Percentiles rank a stretch among this genome's conserved stretches.
These are phyloP conservation scores for Neurospora sp. DNA, from an alignment of 495 filamentous ascomycete genomes.

Conservation along the genomic window DNA sequence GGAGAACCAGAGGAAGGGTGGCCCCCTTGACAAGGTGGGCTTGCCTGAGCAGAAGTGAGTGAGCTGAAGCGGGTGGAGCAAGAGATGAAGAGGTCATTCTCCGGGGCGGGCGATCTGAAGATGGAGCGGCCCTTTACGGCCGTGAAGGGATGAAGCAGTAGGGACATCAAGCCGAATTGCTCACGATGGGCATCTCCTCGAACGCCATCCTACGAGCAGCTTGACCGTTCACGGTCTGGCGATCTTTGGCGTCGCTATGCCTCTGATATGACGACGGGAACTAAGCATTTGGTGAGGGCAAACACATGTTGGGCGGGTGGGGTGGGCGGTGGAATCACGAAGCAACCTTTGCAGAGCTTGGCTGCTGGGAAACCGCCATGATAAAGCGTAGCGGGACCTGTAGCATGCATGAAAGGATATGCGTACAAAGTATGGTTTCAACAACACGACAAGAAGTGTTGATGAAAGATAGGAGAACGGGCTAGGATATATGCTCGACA, in stretches of 20 bases:
- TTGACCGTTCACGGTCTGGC: neutral
- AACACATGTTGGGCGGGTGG: neutral
- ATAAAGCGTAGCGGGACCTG: neutral
- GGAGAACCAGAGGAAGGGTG: constrained; percentile 38
- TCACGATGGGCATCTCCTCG: neutral
- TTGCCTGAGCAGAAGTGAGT: constrained; percentile 8
- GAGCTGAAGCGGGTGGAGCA: constrained; percentile 8
- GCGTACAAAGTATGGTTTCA: neutral
- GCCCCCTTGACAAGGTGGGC: constrained; percentile 37
- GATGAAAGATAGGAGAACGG: neutral
- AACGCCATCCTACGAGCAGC: neutral
- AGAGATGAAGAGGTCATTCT: neutral
- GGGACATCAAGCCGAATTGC: neutral
- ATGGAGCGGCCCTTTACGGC: constrained; percentile 6
- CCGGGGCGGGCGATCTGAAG: constrained; percentile 7
- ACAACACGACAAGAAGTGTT: neutral
- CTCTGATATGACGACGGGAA: neutral
- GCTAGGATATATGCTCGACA: neutral
- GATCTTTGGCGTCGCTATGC: neutral
- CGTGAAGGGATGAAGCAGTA: neutral
- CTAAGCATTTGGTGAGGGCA: neutral
- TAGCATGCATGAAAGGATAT: neutral
- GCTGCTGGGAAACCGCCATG: neutral
- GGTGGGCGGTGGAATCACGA: neutral
- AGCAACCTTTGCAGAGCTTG: neutral